Evolutionary conservation across 2,329 filamentous ascomycete genomes (phyloP), one percentile per base, ranked within the genome.

Genomic region (Chaetomiaceae sp.): DNA sequence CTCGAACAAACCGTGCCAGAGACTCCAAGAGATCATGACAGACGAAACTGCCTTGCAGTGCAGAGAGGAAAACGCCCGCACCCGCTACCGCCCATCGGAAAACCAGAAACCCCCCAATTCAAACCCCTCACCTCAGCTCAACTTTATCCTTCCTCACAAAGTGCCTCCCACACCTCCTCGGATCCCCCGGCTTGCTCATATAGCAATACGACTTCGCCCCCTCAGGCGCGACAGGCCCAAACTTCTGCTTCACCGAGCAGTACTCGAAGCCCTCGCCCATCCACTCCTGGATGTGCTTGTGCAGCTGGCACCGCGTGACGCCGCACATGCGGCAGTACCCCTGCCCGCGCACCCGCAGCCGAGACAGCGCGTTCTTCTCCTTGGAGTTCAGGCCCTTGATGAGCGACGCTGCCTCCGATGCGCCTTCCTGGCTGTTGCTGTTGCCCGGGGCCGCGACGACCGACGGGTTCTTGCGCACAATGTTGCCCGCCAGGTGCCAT

Each of bases 261-360:
- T 85, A 85, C 66, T 85, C 82, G 56, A 74, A 68, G 19, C 67
- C 72, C 36, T 72, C 68, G 51, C 78, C 79, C 75, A 84, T 79
- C 79, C 81, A 85, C 37, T 73, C 74, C 62, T 74, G 73, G 61
- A 85, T 75, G 64, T 85, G 82, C 59, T 79, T 77, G 68, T 84
- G 80, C 54, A 85, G 73, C 71, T 84, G 81, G 66, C 82, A 85
- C 33, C 82, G 75, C 37, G 73, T 77, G 55, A 80, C 76, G 45
- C 80, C 81, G 58, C 82, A 85, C 66, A 84, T 83, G 54, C 78
- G 74, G 67, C 82, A 85, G 66, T 82, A 79, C 6, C 82, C 78
- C 63, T 83, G 81, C 20, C 81, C 82, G 51, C 75, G 76, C 45
- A 80, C 74, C 22, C 79, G 75, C 60, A 82, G 69, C 64, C 69